Evolutionary conservation across 2,329 filamentous ascomycete species (phyloP), one percentile per base, ranked within the genome.

Genomic region (Trichoderma guizhouense): DNA sequence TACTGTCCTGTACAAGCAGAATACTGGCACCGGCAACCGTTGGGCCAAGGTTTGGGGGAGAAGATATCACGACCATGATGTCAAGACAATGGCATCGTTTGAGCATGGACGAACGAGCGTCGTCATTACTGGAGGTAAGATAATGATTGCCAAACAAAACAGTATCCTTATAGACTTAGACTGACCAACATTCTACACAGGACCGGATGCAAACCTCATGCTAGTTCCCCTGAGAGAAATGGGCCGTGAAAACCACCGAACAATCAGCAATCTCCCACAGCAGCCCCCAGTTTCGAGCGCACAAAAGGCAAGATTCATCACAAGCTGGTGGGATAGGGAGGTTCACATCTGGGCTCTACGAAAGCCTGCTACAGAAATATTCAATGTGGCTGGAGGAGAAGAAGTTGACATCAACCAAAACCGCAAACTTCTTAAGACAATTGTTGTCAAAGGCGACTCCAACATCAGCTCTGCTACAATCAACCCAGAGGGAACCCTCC

Each of bases 271-370:
- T 78, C 86, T 99, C 15, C 95, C 96, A 3, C 95, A 97, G 78
- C 86, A 88, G 65, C 88, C 93, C 1, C 90, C 92, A 3, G 81
- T 98, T 8, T 84, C 89, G 43, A 95, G 93, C 75, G 92, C 95
- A 4, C 85, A 91, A 2, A 88, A 88, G 55, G 90, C 91, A 57
- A 89, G 96, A 63, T 84, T 98, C 26, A 83, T 99, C 30, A 89
- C 96, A 77, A 93, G 93, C 80, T 98, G 94, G 93, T 98, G 95
- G 94, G 93, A 95, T 75, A 88, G 92, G 71, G 93, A 97, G 79
- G 86, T 98, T 63, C 91, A 92, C 76, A 88, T 99, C 73, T 99
- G 95, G 94, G 88, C 84, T 51, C 77, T 90, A 18, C 83, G 79
- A 62, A 82, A 82, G 72, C 81, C 86, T 5, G 81, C 87, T 18